phyloP scores from a whole-genome alignment of 495 filamentous ascomycete genomes.

The Staphylotrichum longicolle region DNA sequence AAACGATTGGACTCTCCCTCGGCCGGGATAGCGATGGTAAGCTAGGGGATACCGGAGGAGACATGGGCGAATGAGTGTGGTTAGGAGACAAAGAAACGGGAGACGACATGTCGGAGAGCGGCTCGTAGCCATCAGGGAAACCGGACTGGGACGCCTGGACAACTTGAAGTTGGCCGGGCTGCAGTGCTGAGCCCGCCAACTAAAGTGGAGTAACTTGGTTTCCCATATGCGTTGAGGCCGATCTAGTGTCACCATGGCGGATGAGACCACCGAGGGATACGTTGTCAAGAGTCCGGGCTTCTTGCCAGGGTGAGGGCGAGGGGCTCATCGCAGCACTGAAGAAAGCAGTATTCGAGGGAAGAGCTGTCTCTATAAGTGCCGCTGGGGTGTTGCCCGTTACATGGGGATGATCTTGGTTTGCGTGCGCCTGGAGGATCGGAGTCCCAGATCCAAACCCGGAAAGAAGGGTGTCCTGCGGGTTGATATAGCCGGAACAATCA shows the following conservation, averaged over 20 bases:
- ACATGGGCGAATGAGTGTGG: not conserved
- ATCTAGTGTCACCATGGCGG: not conserved
- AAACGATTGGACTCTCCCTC: not conserved
- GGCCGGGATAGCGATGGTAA: not conserved
- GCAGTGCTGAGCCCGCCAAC: constrained; percentile 5
- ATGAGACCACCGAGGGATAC: too few relatives aligned
- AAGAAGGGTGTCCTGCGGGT: too few relatives aligned
- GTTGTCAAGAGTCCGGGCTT: not conserved
- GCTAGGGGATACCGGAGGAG: not conserved
- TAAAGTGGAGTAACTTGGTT: constrained; percentile 14
- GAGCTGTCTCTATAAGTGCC: too few relatives aligned
- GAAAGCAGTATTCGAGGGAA: too few relatives aligned
- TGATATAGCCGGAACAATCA: too few relatives aligned
- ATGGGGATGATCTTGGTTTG: too few relatives aligned
- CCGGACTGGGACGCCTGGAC: constrained; percentile 11
- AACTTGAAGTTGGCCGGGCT: not conserved
- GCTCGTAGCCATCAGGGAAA: not conserved
- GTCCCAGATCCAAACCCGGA: too few relatives aligned
- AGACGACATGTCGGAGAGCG: not conserved
- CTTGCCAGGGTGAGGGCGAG: not conserved
- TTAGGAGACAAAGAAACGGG: not conserved
- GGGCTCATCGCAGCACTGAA: too few relatives aligned
- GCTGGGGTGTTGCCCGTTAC: too few relatives aligned
- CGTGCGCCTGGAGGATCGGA: too few relatives aligned
- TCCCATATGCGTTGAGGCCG: constrained; percentile 13